These are phyloP conservation scores for Astrephomene gubernaculifera DNA, from an alignment of 139 green algal species.

Conservation along the genomic window DNA sequence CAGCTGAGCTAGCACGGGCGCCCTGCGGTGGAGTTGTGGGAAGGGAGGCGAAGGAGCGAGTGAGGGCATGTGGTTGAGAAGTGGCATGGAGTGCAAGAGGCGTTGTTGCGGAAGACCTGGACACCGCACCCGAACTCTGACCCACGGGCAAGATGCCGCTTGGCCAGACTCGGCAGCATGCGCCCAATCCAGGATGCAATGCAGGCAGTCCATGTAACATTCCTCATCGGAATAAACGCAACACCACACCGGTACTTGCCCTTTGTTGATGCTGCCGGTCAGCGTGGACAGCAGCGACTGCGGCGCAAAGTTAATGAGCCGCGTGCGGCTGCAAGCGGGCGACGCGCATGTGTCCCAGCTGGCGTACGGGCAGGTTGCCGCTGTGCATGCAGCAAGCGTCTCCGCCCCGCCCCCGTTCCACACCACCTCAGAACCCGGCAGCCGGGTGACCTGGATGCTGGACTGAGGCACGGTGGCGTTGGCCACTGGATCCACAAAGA, in stretches of 20 bases:
- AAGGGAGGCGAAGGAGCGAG: neutral
- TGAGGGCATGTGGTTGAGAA: neutral
- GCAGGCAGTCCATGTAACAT: too few species aligned
- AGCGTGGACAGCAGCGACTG: neutral
- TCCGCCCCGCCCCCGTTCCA: neutral
- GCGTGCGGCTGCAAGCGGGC: too few species aligned
- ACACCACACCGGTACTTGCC: too few species aligned
- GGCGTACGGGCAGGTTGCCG: neutral
- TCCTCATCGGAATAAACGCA: too few species aligned
- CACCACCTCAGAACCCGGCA: slow-evolving; percentile 9
- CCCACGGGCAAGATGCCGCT: too few species aligned
- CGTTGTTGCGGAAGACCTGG: too few species aligned
- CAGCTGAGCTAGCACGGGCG: neutral
- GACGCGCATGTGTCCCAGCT: too few species aligned
- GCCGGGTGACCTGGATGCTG: neutral
- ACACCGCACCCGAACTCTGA: too few species aligned
- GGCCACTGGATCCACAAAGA: neutral
- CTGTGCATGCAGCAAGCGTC: neutral
- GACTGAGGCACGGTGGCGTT: neutral
- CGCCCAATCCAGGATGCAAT: too few species aligned
- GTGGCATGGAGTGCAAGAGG: too few species aligned
- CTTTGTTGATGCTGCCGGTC: slow-evolving; percentile 4
- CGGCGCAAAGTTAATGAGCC: slow-evolving; percentile 25
- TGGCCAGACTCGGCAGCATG: too few species aligned
- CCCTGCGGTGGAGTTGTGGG: neutral